Evolutionary conservation across 2,329 filamentous ascomycete species (phyloP).

Genomic region (Huntiella decipiens): DNA sequence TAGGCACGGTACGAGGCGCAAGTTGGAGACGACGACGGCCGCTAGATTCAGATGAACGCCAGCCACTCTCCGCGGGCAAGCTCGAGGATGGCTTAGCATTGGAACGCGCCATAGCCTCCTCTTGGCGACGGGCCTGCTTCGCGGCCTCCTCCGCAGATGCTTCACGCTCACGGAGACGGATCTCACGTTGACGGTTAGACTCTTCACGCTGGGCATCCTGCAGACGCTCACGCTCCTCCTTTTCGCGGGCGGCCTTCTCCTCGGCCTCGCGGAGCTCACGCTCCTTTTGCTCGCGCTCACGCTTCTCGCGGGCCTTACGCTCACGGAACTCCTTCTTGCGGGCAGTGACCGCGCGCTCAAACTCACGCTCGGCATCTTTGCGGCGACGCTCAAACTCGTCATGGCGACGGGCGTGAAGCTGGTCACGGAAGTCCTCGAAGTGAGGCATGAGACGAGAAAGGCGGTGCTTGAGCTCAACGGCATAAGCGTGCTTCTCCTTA

Average conservation of each 20-base stretch:
- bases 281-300: constrained; percentile 71
- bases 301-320: constrained; percentile 61
- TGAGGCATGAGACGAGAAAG: constrained; percentile 64
- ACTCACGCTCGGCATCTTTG: constrained; percentile 76
- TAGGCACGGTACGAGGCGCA: constrained; percentile 22
- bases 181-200: constrained; percentile 46
- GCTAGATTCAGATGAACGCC: constrained; percentile 13
- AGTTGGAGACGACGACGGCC: constrained; percentile 44
- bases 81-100: constrained; percentile 17
- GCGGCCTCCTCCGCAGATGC: constrained; percentile 46
- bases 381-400: constrained; percentile 92
- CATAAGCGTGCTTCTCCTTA: constrained; percentile 77
- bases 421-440: constrained; percentile 69
- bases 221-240: constrained; percentile 61
- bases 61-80: not conserved
- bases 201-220: constrained; percentile 65
- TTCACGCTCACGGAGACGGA: constrained; percentile 47
- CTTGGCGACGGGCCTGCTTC: constrained; percentile 63
- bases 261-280: constrained; percentile 62
- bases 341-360: constrained; percentile 75
- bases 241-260: constrained; percentile 62
- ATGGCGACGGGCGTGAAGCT: constrained; percentile 69
- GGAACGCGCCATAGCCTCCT: constrained; percentile 65
- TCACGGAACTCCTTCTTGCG: constrained; percentile 82
- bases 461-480: constrained; percentile 83